A percentile compares a stretch with the other conserved stretches of the same genome.
phyloP scores from a whole-genome alignment of 139 green algal genomes.

The Spirogloea muscicola region DNA sequence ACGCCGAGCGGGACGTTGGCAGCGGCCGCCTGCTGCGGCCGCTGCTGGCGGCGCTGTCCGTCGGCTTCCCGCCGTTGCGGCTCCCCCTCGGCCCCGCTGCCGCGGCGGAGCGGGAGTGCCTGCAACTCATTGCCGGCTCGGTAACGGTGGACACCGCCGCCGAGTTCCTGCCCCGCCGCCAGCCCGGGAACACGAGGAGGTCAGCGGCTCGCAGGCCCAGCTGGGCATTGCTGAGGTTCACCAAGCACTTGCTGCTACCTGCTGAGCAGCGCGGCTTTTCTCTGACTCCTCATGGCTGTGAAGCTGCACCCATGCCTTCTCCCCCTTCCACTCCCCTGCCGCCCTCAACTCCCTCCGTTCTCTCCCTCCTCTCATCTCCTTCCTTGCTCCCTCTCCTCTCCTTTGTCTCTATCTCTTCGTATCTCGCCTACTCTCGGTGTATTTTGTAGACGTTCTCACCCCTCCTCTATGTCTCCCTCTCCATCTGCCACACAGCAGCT shows the following conservation, averaged over 20 bases:
- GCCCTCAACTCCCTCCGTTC: not conserved
- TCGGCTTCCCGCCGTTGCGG: not conserved
- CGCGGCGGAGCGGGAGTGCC: not conserved
- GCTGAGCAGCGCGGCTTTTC: no score
- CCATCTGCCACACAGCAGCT: no score
- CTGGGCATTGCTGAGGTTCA: not conserved
- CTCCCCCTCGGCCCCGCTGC: not conserved
- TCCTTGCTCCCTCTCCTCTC: not conserved
- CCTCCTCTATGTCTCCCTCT: no score
- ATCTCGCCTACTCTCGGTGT: no score
- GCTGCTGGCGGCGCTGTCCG: constrained; percentile 3
- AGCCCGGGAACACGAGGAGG: constrained; percentile 13
- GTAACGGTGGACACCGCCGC: constrained; percentile 19
- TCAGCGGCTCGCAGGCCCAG: not conserved
- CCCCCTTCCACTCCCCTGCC: not conserved
- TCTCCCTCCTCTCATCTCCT: not conserved
- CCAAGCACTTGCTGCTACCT: not conserved
- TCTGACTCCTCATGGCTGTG: no score
- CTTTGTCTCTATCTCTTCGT: constrained; percentile 4
- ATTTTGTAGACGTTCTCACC: no score
- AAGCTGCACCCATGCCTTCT: not conserved
- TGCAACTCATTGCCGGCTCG: not conserved
- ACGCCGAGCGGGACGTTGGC: not conserved
- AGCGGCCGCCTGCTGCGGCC: constrained; percentile 11
- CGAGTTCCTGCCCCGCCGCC: constrained; percentile 10